phyloP scores from a whole-genome alignment of 306 rosid genomes.

The Lathyrus tuberosus region DNA sequence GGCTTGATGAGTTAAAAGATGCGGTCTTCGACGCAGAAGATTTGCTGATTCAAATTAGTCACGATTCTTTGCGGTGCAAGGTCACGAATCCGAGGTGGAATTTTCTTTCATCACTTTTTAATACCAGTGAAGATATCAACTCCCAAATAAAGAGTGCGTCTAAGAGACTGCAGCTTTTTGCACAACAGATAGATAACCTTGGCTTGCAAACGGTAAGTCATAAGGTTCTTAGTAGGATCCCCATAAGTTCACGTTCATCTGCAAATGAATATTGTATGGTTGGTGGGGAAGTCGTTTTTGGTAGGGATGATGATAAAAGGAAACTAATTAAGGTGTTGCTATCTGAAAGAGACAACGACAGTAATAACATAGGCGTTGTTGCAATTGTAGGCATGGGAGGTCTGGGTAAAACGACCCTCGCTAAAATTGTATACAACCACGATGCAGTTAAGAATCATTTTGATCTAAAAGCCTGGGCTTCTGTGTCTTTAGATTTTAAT shows the following conservation, averaged over 20 bases:
- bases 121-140: neutral
- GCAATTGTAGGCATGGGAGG: slow-evolving; percentile 15
- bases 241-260: neutral
- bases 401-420: neutral
- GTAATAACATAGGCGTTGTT: neutral
- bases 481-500: neutral
- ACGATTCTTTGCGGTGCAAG: neutral
- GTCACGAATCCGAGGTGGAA: neutral
- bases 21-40: neutral
- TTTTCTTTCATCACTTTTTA: neutral
- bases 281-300: neutral
- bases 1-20: slow-evolving; percentile 3
- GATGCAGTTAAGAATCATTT: neutral
- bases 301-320: neutral
- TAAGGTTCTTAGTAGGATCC: neutral
- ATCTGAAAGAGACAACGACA: neutral
- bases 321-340: neutral
- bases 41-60: neutral
- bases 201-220: neutral
- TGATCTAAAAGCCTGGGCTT: neutral
- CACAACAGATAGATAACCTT: neutral
- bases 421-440: neutral
- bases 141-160: neutral
- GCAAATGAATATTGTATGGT: neutral
- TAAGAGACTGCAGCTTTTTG: neutral